These are phyloP conservation scores for Solanum hybrid DNA, from an alignment of 305 asterid species.

Conservation along the genomic window DNA sequence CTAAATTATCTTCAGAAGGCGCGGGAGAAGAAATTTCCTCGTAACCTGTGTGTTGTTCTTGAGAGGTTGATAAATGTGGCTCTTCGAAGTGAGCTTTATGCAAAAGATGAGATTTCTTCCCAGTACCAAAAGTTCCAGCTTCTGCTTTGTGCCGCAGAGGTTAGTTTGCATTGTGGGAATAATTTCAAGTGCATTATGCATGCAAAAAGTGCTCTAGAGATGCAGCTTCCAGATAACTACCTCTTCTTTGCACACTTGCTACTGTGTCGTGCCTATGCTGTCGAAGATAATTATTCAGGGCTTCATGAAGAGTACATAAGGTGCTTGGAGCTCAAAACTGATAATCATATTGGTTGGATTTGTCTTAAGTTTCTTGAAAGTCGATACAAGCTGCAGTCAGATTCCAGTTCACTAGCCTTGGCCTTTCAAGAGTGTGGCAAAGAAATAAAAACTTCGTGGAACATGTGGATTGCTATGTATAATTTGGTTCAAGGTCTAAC, in stretches of 20 bases:
- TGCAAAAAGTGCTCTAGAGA: constrained; percentile 46
- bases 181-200: constrained; percentile 43
- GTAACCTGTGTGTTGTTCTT: constrained; percentile 39
- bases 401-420: constrained; percentile 32
- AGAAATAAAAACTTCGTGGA: constrained; percentile 49
- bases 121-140: constrained; percentile 69
- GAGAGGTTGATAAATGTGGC: constrained; percentile 57
- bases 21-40: constrained; percentile 64
- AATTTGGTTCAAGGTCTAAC: constrained; percentile 74
- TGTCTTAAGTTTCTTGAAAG: constrained; percentile 66
- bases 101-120: constrained; percentile 16
- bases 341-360: constrained; percentile 77
- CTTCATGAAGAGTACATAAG: constrained; percentile 45
- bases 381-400: constrained; percentile 48
- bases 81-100: constrained; percentile 32
- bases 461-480: constrained; percentile 61
- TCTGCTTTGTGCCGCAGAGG: constrained; percentile 81
- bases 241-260: constrained; percentile 81
- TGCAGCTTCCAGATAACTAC: constrained; percentile 39
- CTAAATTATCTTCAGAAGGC: constrained; percentile 70
- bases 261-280: constrained; percentile 75
- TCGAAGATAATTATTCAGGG: constrained; percentile 33
- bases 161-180: constrained; percentile 65
- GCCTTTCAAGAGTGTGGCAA: constrained; percentile 62
- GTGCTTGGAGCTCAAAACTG: constrained; percentile 74